Evolutionary conservation across 208 protist species (phyloP).

Genomic region (Leishmania tropica): DNA sequence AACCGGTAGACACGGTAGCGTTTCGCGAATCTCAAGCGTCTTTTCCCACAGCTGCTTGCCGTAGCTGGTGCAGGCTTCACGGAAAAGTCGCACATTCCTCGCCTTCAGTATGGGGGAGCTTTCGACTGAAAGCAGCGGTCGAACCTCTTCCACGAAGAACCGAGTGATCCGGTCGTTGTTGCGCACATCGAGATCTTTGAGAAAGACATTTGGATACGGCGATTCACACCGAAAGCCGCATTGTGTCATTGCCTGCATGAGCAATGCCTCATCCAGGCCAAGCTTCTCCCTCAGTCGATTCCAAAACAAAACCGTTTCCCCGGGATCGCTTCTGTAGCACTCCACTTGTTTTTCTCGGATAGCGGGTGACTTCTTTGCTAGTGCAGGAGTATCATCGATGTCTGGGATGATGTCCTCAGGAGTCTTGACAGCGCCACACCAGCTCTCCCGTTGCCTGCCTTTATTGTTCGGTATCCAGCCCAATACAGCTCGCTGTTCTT

Average conservation of each 20-base stretch:
- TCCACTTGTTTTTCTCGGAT: neutral
- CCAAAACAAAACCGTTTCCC: slow-evolving; percentile 11
- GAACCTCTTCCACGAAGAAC: slow-evolving; percentile 12
- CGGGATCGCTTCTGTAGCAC: slow-evolving; percentile 1
- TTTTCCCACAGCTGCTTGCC: slow-evolving; percentile 28
- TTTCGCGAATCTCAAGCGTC: slow-evolving; percentile 24
- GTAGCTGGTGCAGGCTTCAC: slow-evolving; percentile 17
- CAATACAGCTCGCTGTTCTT: neutral
- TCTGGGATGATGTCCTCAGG: neutral
- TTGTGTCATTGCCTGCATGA: neutral
- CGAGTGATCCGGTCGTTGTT: slow-evolving; percentile 24
- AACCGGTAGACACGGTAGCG: slow-evolving; percentile 40
- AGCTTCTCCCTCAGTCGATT: slow-evolving; percentile 5
- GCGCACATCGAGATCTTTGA: slow-evolving; percentile 41
- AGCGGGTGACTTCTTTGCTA: neutral
- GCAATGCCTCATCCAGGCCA: neutral
- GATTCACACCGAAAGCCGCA: slow-evolving; percentile 30
- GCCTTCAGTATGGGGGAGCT: neutral
- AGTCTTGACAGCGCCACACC: neutral
- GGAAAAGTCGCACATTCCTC: slow-evolving; percentile 5
- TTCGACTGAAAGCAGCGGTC: neutral
- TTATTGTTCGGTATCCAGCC: too few species aligned
- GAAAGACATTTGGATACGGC: slow-evolving; percentile 38
- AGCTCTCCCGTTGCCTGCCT: neutral
- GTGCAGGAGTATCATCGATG: neutral